Evolutionary conservation across 306 rosid species (phyloP).

Genomic region (Rosa chinensis): DNA sequence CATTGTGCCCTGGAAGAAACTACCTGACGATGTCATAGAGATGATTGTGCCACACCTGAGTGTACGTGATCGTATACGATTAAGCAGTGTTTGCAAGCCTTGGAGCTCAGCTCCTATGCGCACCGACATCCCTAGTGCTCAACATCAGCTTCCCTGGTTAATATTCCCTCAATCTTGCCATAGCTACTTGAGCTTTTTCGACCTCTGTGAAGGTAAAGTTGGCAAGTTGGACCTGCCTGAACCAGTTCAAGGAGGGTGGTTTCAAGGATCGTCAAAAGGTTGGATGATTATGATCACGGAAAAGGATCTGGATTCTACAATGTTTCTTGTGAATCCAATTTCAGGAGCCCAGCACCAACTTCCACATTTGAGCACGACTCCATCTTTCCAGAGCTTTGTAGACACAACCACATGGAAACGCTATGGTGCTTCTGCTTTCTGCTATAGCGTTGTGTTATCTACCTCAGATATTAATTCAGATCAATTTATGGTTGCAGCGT

Average conservation of each 20-base stretch:
- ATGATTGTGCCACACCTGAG: background rate
- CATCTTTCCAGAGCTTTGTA: background rate
- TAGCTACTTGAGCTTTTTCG: background rate
- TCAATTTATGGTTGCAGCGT: background rate
- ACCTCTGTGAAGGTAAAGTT: background rate
- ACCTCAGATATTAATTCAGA: background rate
- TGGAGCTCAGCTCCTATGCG: background rate
- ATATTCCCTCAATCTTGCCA: background rate
- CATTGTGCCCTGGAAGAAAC: background rate
- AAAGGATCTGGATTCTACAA: background rate
- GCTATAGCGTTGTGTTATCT: background rate
- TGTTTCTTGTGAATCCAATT: background rate
- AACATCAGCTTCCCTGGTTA: background rate
- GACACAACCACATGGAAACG: background rate
- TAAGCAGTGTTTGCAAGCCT: background rate
- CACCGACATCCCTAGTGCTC: background rate
- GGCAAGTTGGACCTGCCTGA: background rate
- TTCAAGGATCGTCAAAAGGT: background rate
- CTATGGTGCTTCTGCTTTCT: background rate
- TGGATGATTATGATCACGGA: constrained; percentile 1
- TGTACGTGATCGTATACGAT: background rate
- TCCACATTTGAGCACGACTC: background rate
- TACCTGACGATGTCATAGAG: background rate
- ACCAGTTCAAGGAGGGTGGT: background rate
- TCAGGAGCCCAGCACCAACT: background rate